Evolutionary conservation across 768 basidiomycete genomes (phyloP), one percentile per base, ranked within the genome.

Genomic region (Melanogaster broomeanus): DNA sequence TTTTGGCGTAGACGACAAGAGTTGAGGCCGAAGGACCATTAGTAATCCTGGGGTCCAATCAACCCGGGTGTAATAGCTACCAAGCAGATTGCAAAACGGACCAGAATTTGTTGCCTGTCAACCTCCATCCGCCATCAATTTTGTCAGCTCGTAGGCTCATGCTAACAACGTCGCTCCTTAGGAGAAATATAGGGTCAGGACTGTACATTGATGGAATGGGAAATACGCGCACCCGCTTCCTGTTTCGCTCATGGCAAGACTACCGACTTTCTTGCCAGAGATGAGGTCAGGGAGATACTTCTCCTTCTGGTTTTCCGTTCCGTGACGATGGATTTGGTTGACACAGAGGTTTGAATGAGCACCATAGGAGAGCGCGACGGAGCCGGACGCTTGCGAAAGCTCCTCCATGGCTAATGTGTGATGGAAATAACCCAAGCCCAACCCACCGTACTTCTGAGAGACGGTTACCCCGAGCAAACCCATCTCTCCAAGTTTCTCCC

Each of bases 51-150:
- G 0, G 42, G 38, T 19, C n/a, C 37, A 22, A 24, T 53, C 8
- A 56, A 27, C 22, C 6, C 10, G 27, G 13, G 12, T 6, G 3
- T 16, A 30, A 42, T 22, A 37, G 12, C 12, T 6, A 52, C 16
- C 12, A 8, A 42, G 30, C 25, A 16, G 4, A 37, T 24, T 8
- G 34, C 16, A n/a, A 19, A 30, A 15, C 58, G 18, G 19, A 92
- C 94, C 94, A 98, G 72, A 95, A 95, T 68, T 97, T 97, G 60
- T 84, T 92, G 1, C 94, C 95, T 61, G 90, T 95, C 56, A 98
- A 68, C 51, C 76, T 74, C 78, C 83, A 97, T 33, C 90, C 87
- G 37, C 84, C 88, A 24, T 81, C 72, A 6, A 86, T 76, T 73
- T 88, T 89, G 58, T 88, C 85, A 21, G 93, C 93, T 53, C 79